Evolutionary conservation across 1,139 yeast genomes (phyloP), one percentile per base, ranked within the genome.

Genomic region (Suhomyces terraborum): DNA sequence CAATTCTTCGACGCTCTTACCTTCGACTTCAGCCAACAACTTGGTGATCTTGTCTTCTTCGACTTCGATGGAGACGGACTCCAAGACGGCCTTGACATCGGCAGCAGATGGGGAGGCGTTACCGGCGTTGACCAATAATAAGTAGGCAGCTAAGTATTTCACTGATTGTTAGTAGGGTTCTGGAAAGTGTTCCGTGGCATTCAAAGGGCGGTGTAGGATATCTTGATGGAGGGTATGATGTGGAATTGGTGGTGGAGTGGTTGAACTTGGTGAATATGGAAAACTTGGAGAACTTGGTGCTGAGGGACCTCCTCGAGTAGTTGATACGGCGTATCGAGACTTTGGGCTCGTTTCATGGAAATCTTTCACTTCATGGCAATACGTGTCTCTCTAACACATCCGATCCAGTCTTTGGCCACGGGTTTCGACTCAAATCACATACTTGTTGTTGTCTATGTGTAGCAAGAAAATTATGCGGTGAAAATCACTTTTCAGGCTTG

Each of bases 41-140:
- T 86, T 76, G 66, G 82, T 73, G 75, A 93, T 72, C 75, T 89
- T 89, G 67, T 85, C 81, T 62, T 86, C 94, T 66, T 93, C 97
- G 65, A 85, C 94, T 77, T 93, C 98, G 64, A 86, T 82, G 70
- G 96, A 96, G 66, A 93, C 96, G 51, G 98, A 77, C 71, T 88
- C 85, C 66, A 93, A 81, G 64, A 93, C 88, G 54, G 83, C 58
- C 77, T 84, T 84, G 84, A 91, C 79, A 77, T 89, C 96, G 63
- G 85, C 83, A 61, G 94, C 95, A 58, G 96, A 78, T 77, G 98
- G 98, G 63, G 93, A 54, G 51, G 80, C 62, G 69, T 75, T 76
- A 67, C 84, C 84, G 69, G 82, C 83, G 75, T 77, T 77, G 58
- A 76, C 81, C 69, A 79, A 75, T 69, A 79, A 77, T 69, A 79